A percentile compares a stretch with the other conserved stretches of the same genome.
Evolutionary conservation across 2,329 filamentous ascomycete genomes (phyloP).

Genomic region (Biscogniauxia mediterranea): DNA sequence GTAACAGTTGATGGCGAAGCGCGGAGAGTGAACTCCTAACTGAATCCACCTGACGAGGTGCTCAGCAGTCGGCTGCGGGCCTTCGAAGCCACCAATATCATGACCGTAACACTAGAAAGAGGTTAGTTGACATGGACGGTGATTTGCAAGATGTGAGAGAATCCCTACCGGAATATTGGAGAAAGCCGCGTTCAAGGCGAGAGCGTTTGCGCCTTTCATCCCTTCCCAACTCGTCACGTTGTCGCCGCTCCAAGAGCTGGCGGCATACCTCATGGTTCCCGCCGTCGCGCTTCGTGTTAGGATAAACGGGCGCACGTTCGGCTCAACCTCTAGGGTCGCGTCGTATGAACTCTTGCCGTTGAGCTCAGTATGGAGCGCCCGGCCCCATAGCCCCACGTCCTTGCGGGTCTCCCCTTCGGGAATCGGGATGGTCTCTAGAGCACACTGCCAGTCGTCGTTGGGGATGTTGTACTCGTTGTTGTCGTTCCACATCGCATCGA

Average conservation of each 20-base stretch:
- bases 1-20: constrained; percentile 77
- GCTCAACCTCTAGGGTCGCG: constrained; percentile 57
- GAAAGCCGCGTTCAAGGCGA: constrained; percentile 67
- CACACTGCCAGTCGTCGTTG: constrained; percentile 63
- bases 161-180: constrained; percentile 34
- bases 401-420: constrained; percentile 40
- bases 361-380: constrained; percentile 67
- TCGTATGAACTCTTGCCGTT: constrained; percentile 71
- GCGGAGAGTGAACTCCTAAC: constrained; percentile 65
- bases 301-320: constrained; percentile 63
- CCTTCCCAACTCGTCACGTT: constrained; percentile 72
- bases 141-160: constrained; percentile 54
- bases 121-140: constrained; percentile 7
- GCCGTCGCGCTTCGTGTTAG: constrained; percentile 69
- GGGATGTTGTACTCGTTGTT: constrained; percentile 74
- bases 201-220: constrained; percentile 69
- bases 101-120: constrained; percentile 60
- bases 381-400: constrained; percentile 66
- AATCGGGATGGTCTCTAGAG: constrained; percentile 46
- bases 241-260: constrained; percentile 73
- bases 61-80: constrained; percentile 68
- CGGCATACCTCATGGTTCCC: constrained; percentile 67
- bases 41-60: constrained; percentile 73
- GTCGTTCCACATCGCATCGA: constrained; percentile 77
- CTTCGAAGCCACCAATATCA: constrained; percentile 75